phyloP scores from a whole-genome alignment of 176 grass and related monocot species.

The sorghum (Sorghum bicolor) region DNA sequence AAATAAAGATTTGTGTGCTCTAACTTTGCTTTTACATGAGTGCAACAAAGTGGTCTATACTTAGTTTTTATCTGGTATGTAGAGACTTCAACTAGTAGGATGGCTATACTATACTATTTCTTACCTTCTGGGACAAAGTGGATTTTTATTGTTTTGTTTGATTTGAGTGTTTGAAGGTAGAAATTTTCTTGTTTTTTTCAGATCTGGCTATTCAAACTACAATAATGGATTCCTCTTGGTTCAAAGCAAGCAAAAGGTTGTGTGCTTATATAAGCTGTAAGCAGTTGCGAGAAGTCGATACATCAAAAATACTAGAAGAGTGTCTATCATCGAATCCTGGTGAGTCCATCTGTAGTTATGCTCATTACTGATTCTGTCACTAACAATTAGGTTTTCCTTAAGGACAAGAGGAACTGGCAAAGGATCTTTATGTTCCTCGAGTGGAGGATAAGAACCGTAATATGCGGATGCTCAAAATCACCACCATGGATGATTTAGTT shows the following conservation, averaged over 20 bases:
- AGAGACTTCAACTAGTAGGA: not conserved
- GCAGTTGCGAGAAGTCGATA: conserved; percentile 80
- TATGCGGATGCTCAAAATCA: conserved; percentile 93
- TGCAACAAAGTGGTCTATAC: not conserved
- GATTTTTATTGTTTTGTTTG: not conserved
- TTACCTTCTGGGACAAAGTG: not conserved
- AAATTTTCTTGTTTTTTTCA: conserved; percentile 29
- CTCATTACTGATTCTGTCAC: not conserved
- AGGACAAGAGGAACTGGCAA: conserved; percentile 47
- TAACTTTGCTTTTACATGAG: not conserved
- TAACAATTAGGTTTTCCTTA: conserved; percentile 40
- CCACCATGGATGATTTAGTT: conserved; percentile 69
- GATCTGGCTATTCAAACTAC: conserved; percentile 70
- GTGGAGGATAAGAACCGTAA: conserved; percentile 95
- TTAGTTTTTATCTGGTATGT: not conserved
- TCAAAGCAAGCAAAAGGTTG: conserved; percentile 53
- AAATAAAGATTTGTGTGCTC: not conserved
- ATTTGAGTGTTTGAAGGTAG: not conserved
- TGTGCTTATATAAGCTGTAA: conserved; percentile 90
- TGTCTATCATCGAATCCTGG: conserved; percentile 46
- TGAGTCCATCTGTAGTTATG: conserved; percentile 27
- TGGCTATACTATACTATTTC: not conserved
- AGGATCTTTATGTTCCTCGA: conserved; percentile 83
- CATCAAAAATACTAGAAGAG: conserved; percentile 63
- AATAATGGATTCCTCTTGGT: conserved; percentile 83